phyloP scores from a whole-genome alignment of 805 yeast genomes.

The Pichia rugopelliculosa region DNA sequence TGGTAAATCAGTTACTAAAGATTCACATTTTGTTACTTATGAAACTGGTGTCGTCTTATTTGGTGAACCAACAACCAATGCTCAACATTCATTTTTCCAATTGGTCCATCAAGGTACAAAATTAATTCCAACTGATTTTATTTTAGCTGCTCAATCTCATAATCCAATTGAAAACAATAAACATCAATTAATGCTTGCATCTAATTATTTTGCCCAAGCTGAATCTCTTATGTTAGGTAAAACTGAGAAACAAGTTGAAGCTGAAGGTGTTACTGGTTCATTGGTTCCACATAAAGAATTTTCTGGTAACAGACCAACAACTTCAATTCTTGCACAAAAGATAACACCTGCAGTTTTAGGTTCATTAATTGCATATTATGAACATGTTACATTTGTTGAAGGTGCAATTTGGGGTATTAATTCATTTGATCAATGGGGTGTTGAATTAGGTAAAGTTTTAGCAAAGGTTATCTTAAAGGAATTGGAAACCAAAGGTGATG shows the following conservation, averaged over 20 bases:
- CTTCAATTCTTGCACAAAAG: constrained; percentile 90
- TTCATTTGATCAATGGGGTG: constrained; percentile 99
- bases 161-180: constrained; percentile 91
- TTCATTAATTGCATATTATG: constrained; percentile 95
- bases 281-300: constrained; percentile 93
- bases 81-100: constrained; percentile 99
- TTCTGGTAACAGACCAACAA: constrained; percentile 98
- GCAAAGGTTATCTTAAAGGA: constrained; percentile 94
- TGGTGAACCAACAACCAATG: constrained; percentile 98
- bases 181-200: constrained; percentile 98
- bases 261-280: constrained; percentile 78
- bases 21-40: constrained; percentile 83
- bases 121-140: constrained; percentile 94
- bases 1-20: constrained; percentile 96
- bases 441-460: constrained; percentile 94
- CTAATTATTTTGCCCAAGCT: constrained; percentile 97
- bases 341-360: constrained; percentile 96
- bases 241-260: constrained; percentile 70
- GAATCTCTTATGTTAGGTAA: constrained; percentile 98
- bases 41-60: constrained; percentile 93
- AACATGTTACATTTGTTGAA: constrained; percentile 93
- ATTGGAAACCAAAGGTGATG: constrained; percentile 54
- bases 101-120: constrained; percentile 98
- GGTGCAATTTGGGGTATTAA: constrained; percentile 99
- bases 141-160: constrained; percentile 94